Conservation (phyloP, 2,329 filamentous ascomycete species). For the Metarhizium brunneum region DNA sequence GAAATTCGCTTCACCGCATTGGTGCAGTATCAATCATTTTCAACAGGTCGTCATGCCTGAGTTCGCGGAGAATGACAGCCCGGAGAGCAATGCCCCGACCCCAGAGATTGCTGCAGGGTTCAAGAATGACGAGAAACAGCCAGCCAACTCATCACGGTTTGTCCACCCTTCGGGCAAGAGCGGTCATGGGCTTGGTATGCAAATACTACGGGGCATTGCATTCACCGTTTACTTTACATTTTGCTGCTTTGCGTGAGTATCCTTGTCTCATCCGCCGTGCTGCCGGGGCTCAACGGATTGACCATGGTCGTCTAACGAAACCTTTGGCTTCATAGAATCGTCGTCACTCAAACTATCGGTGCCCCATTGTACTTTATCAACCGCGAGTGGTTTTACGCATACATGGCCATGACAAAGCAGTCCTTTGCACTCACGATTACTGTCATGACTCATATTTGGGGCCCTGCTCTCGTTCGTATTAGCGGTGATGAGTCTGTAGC, state of each 20-base stretch:
- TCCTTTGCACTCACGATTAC: conserved; percentile 72
- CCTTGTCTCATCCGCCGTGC: neutral
- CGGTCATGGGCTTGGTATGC: conserved; percentile 39
- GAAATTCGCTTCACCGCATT: neutral
- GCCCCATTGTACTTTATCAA: conserved; percentile 67
- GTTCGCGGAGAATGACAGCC: conserved; percentile 11
- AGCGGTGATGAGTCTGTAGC: conserved; percentile 75
- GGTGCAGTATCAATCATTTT: neutral
- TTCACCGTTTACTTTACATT: conserved; percentile 43
- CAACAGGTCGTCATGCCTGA: conserved; percentile 15
- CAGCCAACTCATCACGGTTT: conserved; percentile 6
- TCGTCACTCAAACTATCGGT: conserved; percentile 66
- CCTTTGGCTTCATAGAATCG: conserved; percentile 37
- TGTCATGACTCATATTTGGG: conserved; percentile 78
- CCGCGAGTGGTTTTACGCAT: conserved; percentile 70
- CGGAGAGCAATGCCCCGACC: conserved; percentile 18
- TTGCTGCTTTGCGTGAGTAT: conserved; percentile 39
- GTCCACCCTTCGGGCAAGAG: conserved; percentile 46
- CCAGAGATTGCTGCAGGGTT: conserved; percentile 19
- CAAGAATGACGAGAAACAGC: conserved; percentile 9
- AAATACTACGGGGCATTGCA: conserved; percentile 41
- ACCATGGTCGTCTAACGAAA: conserved; percentile 6
- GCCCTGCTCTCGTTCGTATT: conserved; percentile 72
- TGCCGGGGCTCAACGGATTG: neutral
- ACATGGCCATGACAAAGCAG: conserved; percentile 81